A percentile compares a stretch with the other conserved stretches of the same genome.
phyloP scores from a whole-genome alignment of 2,329 filamentous ascomycete genomes.

The Beauveria sp. region DNA sequence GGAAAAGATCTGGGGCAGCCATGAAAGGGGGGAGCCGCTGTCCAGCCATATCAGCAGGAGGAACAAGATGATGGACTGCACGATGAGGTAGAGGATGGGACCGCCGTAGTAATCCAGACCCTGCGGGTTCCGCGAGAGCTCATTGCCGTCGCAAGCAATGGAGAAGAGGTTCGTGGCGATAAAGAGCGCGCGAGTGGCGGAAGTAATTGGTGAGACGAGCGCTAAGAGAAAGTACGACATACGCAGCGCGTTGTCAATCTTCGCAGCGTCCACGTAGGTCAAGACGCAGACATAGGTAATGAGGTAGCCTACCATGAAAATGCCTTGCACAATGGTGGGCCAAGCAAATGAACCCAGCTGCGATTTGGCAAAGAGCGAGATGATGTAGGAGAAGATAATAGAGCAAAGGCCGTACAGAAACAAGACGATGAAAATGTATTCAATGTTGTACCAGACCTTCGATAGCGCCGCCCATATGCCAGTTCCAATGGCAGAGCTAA shows the following conservation, averaged over 20 bases:
- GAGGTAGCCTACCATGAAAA: slow-evolving; percentile 64
- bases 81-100: slow-evolving; percentile 72
- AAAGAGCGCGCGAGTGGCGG: slow-evolving; percentile 65
- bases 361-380: slow-evolving; percentile 71
- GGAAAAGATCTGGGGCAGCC: slow-evolving; percentile 35
- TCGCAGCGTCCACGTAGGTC: slow-evolving; percentile 64
- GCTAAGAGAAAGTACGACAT: slow-evolving; percentile 70
- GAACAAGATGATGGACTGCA: slow-evolving; percentile 67
- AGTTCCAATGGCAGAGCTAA: slow-evolving; percentile 55
- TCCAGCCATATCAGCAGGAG: slow-evolving; percentile 71
- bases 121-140: slow-evolving; percentile 61
- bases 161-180: slow-evolving; percentile 78
- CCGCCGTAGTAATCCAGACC: slow-evolving; percentile 70
- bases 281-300: slow-evolving; percentile 64
- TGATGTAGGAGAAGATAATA: slow-evolving; percentile 67
- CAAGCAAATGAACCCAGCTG: slow-evolving; percentile 82
- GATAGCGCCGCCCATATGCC: slow-evolving; percentile 61
- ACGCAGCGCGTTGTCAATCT: slow-evolving; percentile 59
- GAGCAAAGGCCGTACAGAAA: slow-evolving; percentile 74
- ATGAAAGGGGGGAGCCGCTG: slow-evolving; percentile 58
- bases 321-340: slow-evolving; percentile 66
- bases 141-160: slow-evolving; percentile 59
- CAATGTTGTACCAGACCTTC: slow-evolving; percentile 66
- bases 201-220: slow-evolving; percentile 68
- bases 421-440: slow-evolving; percentile 75